Percentiles rank a stretch among this genome's conserved stretches.
phyloP scores from a whole-genome alignment of 2,329 filamentous ascomycete species.

The Aphanoascus verrucosus region DNA sequence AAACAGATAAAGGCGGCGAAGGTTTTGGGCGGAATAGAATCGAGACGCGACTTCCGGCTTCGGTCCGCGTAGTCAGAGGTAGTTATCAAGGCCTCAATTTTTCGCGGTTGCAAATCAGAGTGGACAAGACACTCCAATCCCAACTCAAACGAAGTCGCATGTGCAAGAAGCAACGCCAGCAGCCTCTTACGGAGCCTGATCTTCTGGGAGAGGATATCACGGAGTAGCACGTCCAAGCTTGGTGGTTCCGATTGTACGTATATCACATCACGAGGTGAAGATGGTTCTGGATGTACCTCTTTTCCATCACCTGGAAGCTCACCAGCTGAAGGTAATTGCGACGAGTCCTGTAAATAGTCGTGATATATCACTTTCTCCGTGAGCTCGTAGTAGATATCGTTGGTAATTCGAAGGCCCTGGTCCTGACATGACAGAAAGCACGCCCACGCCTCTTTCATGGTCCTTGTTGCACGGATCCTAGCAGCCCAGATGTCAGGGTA shows the following conservation, averaged over 20 bases:
- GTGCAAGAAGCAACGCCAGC: conserved; percentile 42
- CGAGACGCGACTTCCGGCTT: conserved; percentile 18
- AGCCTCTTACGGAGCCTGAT: conserved; percentile 36
- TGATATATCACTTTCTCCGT: conserved; percentile 44
- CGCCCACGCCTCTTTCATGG: conserved; percentile 54
- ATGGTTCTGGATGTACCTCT: conserved; percentile 46
- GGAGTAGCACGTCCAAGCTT: conserved; percentile 41
- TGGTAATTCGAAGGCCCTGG: conserved; percentile 27
- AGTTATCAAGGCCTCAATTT: conserved; percentile 16
- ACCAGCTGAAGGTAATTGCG: conserved; percentile 9
- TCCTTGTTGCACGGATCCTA: conserved; percentile 49
- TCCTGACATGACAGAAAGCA: conserved; percentile 49
- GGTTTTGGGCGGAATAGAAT: conserved; percentile 26
- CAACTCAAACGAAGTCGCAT: conserved; percentile 30
- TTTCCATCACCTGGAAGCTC: conserved; percentile 46
- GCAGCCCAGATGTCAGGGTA: conserved; percentile 42
- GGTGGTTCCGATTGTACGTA: conserved; percentile 48
- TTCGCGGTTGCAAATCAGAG: conserved; percentile 27
- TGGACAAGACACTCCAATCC: conserved; percentile 36
- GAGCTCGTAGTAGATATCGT: conserved; percentile 45
- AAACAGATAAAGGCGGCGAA: conserved; percentile 39
- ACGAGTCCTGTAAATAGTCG: conserved; percentile 5
- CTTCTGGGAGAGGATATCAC: conserved; percentile 39
- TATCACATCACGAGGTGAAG: conserved; percentile 47
- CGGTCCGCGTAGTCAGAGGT: background rate